These are phyloP conservation scores for Miscanthus lutarioriparius DNA, from an alignment of 176 grass and related monocot genomes.

Conservation along the genomic window DNA sequence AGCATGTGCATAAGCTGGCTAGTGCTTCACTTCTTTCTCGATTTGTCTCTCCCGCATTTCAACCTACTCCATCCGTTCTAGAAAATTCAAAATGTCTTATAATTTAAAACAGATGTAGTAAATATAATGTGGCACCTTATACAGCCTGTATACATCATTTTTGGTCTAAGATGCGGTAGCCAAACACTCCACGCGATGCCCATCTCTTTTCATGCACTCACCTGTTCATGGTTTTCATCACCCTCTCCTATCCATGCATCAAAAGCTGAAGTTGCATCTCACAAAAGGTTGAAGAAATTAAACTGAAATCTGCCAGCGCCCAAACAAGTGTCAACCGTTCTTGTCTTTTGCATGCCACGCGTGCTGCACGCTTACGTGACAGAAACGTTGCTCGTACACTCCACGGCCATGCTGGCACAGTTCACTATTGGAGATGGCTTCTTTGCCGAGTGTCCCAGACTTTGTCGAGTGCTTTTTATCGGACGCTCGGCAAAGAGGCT, in stretches of 20 bases:
- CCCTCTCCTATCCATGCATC: neutral
- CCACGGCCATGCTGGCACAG: neutral
- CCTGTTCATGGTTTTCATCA: neutral
- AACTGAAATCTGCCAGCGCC: constrained; percentile 8
- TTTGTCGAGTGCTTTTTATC: too few species aligned
- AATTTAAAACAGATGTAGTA: too few species aligned
- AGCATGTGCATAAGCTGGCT: too few species aligned
- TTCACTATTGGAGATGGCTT: too few species aligned
- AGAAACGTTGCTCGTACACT: neutral
- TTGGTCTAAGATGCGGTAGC: neutral
- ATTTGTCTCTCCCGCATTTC: too few species aligned
- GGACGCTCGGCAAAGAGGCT: too few species aligned
- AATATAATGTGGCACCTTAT: too few species aligned
- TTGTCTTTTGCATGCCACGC: constrained; percentile 2
- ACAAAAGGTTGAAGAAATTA: neutral
- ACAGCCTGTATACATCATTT: too few species aligned
- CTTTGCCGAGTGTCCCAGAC: too few species aligned
- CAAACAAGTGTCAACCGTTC: neutral
- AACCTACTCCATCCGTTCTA: too few species aligned
- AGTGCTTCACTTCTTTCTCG: too few species aligned
- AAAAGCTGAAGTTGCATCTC: neutral
- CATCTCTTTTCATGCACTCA: neutral
- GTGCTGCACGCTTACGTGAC: neutral
- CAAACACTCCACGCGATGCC: neutral
- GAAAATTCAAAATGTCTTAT: too few species aligned